Evolutionary conservation across 1,284 basidiomycete species (phyloP).

Genomic region (Ceratobasidium papillatum): DNA sequence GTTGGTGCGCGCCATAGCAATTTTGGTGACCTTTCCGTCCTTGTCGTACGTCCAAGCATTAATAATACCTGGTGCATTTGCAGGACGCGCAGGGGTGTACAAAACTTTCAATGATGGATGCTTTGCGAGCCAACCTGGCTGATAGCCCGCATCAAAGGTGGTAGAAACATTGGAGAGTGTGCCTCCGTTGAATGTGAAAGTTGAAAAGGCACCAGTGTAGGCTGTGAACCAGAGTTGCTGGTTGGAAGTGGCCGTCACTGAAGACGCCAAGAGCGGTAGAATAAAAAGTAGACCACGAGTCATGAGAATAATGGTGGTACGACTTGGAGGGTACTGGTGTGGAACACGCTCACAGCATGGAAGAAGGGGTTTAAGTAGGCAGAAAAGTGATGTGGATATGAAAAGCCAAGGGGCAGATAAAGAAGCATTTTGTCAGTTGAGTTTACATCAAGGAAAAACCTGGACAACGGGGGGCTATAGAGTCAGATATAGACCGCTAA

Average conservation of each 20-base stretch:
- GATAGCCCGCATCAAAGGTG: slow-evolving; percentile 24
- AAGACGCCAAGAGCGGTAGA: not conserved
- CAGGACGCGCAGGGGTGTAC: slow-evolving; percentile 2
- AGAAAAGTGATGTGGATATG: too few relatives aligned
- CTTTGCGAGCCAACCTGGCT: slow-evolving; percentile 25
- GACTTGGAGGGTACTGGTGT: too few relatives aligned
- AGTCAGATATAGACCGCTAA: too few relatives aligned
- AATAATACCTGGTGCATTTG: not conserved
- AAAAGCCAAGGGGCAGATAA: too few relatives aligned
- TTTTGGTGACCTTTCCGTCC: slow-evolving; percentile 40
- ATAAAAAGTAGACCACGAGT: not conserved
- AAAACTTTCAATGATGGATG: slow-evolving; percentile 10
- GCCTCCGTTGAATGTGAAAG: not conserved
- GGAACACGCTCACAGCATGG: too few relatives aligned
- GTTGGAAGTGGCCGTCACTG: not conserved
- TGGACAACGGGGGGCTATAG: too few relatives aligned
- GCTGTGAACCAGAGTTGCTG: slow-evolving; percentile 28
- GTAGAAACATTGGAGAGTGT: slow-evolving; percentile 16
- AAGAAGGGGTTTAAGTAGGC: too few relatives aligned
- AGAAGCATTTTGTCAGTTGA: too few relatives aligned
- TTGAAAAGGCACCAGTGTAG: slow-evolving; percentile 19
- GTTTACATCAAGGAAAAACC: too few relatives aligned
- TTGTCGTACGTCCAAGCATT: slow-evolving; percentile 20
- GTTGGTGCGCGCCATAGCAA: slow-evolving; percentile 40
- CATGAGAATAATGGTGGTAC: too few relatives aligned